Base-by-base conservation (phyloP, 352 stramenopile genomes). In the Globisporangium mamillatum region DNA sequence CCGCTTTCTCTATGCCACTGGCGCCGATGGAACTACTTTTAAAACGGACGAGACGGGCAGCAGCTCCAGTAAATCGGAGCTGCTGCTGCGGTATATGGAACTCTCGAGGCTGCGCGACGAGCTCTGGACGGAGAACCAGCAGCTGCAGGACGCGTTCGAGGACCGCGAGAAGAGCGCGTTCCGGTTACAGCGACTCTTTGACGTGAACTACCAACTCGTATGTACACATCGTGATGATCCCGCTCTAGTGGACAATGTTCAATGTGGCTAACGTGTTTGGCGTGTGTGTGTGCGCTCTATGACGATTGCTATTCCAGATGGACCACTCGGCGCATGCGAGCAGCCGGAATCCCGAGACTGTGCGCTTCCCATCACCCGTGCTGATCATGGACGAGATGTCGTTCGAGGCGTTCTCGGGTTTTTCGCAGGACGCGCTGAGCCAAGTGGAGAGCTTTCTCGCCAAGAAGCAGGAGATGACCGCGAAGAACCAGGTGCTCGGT, bases 341-440 rank as follows among this genome's bases (percentile, higher is more conserved):
- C 0, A 72, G 61, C 22, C 63, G 75, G 14, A 60, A 79, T 3
- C 68, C 79, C 10, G 58, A 75, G 56, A 70, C 77, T 16, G 70
- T 73, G 34, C 72, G 67, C n/a, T 68, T 71, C 32, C 66, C 58
- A 18, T 78, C 75, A 44, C 78, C 78, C 3, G 76, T 81, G 78
- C 69, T 86, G 27, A 80, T 86, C 50, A 86, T 86, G 78, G 76
- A 86, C 63, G 78, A 86, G n/a, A 86, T 86, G 78, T 81, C 76
- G 44, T 73, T 80, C 46, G 78, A 86, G 34, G 78, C 71, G 56
- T 86, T 86, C 60, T 70, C 64, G 44, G 75, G 78, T 36, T 86
- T 82, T 25, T 68, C 78, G 36, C 72, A 80, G 65, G 74, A 83
- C 36, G 78, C 78, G 14, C 69, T 78, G 56, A 63, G 64, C 16